Conservation (phyloP, 208 protist genomes). For the Perkinsela sp. region DNA sequence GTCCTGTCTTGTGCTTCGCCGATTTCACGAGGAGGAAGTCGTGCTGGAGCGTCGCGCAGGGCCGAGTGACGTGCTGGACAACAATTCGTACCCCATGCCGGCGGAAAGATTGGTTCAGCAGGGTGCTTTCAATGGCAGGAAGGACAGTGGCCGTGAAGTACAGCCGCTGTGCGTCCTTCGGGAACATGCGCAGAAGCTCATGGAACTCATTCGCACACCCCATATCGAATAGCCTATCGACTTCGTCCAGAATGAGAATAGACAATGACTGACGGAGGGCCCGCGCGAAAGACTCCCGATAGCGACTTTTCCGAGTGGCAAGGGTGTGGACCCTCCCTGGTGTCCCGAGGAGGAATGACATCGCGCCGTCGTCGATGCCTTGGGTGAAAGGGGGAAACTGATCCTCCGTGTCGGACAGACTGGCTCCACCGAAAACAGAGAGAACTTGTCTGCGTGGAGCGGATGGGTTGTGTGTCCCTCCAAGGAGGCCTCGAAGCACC, state of each 20-base stretch:
- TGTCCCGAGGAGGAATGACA: slow-evolving; percentile 12
- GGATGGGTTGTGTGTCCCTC: slow-evolving; percentile 1
- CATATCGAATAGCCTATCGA: slow-evolving; percentile 74
- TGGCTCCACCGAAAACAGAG: slow-evolving; percentile 1
- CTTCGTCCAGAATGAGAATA: slow-evolving; percentile 47
- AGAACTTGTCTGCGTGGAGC: too few species aligned
- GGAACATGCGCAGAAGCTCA: slow-evolving; percentile 21
- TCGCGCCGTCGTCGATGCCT: slow-evolving; percentile 53
- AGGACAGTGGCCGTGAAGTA: slow-evolving; percentile 50
- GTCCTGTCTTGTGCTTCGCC: not conserved
- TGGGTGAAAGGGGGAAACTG: slow-evolving; percentile 10
- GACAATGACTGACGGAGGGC: not conserved
- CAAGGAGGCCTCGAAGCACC: slow-evolving; percentile 5
- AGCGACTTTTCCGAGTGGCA: slow-evolving; percentile 12
- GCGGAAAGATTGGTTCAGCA: slow-evolving; percentile 2
- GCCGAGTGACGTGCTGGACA: slow-evolving; percentile 1
- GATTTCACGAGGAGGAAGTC: slow-evolving; percentile 1
- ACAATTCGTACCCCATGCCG: slow-evolving; percentile 4
- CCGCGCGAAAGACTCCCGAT: not conserved
- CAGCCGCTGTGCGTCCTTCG: slow-evolving; percentile 45
- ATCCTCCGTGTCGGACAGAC: slow-evolving; percentile 5
- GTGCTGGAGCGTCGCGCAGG: slow-evolving; percentile 4
- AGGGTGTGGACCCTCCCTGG: slow-evolving; percentile 1
- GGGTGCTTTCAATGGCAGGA: slow-evolving; percentile 4
- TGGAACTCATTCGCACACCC: slow-evolving; percentile 66